A percentile compares a stretch with the other conserved stretches of the same genome.
phyloP scores from a whole-genome alignment of 495 filamentous ascomycete genomes.

The Tuber calosporum region DNA sequence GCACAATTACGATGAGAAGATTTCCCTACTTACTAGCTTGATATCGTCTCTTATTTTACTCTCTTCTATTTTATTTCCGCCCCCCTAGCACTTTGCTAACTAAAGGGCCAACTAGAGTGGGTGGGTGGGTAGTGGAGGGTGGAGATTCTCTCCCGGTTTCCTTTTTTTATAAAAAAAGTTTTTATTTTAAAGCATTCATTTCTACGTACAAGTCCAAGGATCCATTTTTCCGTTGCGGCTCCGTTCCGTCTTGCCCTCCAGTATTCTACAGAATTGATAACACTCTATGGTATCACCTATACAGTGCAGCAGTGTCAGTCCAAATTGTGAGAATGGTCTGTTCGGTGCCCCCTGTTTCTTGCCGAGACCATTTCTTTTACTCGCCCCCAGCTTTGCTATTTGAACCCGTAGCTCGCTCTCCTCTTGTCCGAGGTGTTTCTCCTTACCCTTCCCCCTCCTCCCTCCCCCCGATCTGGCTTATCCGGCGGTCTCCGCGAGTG shows the following conservation, averaged over 20 bases:
- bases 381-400: neutral
- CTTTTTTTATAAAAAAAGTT: neutral
- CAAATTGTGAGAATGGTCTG: neutral
- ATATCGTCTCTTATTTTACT: neutral
- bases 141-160: neutral
- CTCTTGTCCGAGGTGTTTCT: neutral
- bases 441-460: constrained; percentile 9
- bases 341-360: neutral
- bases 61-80: neutral
- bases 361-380: neutral
- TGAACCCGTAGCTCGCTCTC: neutral
- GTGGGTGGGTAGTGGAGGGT: neutral
- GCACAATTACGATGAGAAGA: constrained; percentile 1
- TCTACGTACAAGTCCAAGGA: neutral
- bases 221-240: neutral
- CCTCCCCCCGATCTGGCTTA: neutral
- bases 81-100: neutral
- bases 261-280: neutral
- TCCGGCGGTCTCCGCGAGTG: neutral
- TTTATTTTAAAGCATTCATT: neutral
- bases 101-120: neutral
- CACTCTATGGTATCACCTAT: neutral
- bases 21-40: neutral
- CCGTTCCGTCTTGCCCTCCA: neutral
- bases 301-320: neutral